A percentile compares a stretch with the other conserved stretches of the same genome.
Conservation (phyloP, 352 stramenopile species). For the Hyaloperonospora brassicae region DNA sequence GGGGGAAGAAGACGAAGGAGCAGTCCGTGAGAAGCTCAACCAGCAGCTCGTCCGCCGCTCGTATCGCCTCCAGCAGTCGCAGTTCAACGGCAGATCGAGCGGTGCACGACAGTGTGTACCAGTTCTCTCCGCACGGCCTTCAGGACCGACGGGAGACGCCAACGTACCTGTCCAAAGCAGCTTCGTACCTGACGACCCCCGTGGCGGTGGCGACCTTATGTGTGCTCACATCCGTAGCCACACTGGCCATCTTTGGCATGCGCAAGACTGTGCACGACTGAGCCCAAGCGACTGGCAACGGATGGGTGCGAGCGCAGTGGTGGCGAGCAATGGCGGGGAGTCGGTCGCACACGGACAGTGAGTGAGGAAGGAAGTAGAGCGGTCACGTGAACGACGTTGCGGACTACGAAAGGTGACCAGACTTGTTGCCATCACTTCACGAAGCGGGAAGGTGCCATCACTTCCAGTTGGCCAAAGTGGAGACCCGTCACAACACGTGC, state of each 20-base stretch:
- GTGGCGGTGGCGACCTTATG: slow-evolving; percentile 27
- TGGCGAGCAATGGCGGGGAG: too few relatives aligned
- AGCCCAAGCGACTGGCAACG: background rate
- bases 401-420: too few relatives aligned
- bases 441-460: too few relatives aligned
- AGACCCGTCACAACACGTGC: too few relatives aligned
- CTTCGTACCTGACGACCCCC: slow-evolving; percentile 22
- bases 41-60: too few relatives aligned
- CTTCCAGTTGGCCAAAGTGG: too few relatives aligned
- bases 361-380: too few relatives aligned
- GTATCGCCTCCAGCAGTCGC: background rate
- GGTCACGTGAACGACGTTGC: too few relatives aligned
- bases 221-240: slow-evolving; percentile 25
- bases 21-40: background rate
- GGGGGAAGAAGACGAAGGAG: slow-evolving; percentile 12
- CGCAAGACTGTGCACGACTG: slow-evolving; percentile 18
- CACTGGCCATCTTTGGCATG: slow-evolving; percentile 23
- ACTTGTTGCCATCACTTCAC: too few relatives aligned
- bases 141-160: slow-evolving; percentile 7
- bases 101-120: slow-evolving; percentile 1
- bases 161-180: slow-evolving; percentile 13
- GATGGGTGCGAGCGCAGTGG: too few relatives aligned
- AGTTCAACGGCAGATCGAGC: slow-evolving; percentile 4
- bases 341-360: too few relatives aligned
- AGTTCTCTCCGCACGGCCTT: slow-evolving; percentile 1